Percentiles rank a stretch among this genome's conserved stretches.
Conservation (phyloP, 768 basidiomycete species). For the Podaxis sp. region DNA sequence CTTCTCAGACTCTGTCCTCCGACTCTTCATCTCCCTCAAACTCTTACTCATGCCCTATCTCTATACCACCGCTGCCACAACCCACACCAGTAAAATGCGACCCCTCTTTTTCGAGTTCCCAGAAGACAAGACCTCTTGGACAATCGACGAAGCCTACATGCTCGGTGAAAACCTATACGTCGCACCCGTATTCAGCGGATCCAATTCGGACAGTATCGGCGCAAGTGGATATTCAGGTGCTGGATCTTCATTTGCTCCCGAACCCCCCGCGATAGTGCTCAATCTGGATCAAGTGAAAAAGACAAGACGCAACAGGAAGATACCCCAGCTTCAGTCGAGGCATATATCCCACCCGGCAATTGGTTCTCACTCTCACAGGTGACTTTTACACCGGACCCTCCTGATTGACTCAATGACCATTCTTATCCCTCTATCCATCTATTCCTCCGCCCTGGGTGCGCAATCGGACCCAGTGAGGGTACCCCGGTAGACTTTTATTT, state of each 20-base stretch:
- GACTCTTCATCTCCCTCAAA: constrained; percentile 37
- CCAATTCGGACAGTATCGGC: constrained; percentile 9
- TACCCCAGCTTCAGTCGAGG: constrained; percentile 15
- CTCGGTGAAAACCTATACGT: constrained; percentile 26
- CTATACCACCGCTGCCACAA: constrained; percentile 24
- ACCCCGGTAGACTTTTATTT: background rate
- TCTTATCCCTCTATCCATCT: constrained; percentile 25
- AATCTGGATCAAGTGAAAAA: background rate
- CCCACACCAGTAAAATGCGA: constrained; percentile 27
- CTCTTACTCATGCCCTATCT: constrained; percentile 44
- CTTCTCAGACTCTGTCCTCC: constrained; percentile 30
- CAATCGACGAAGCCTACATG: constrained; percentile 29
- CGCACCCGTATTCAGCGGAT: constrained; percentile 25
- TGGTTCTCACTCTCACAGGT: constrained; percentile 26
- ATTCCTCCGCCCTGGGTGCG: constrained; percentile 24
- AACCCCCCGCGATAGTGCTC: background rate
- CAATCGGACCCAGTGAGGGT: constrained; percentile 17
- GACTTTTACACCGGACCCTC: constrained; percentile 23
- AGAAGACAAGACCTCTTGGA: constrained; percentile 25
- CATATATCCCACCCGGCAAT: constrained; percentile 25
- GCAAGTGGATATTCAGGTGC: constrained; percentile 2
- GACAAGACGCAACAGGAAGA: background rate
- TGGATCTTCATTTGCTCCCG: background rate
- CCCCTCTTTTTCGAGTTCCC: constrained; percentile 31
- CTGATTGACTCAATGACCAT: constrained; percentile 24